A percentile compares a stretch with the other conserved stretches of the same genome.
Conservation (phyloP, 1,284 basidiomycete genomes). For the Cystobasidium pallidum region DNA sequence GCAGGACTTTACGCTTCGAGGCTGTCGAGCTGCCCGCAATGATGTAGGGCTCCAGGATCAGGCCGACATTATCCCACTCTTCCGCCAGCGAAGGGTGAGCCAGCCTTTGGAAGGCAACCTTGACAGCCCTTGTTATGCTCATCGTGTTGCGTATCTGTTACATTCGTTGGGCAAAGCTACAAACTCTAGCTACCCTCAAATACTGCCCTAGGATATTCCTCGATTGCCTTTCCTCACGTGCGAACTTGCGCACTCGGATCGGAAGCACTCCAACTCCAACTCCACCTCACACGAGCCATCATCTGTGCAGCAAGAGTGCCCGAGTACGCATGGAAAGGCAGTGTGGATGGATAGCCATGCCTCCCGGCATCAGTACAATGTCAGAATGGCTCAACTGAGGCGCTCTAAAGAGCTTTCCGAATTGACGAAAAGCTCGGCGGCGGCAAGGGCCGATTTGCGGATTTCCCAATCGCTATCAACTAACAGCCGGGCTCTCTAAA, state of each 20-base stretch:
- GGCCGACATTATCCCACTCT: slow-evolving; percentile 44
- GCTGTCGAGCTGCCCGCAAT: slow-evolving; percentile 12
- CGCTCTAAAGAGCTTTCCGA: no score
- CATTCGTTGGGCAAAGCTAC: background rate
- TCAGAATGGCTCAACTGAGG: background rate
- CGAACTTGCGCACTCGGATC: no score
- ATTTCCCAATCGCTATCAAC: no score
- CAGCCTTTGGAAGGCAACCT: slow-evolving; percentile 39
- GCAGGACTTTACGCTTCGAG: slow-evolving; percentile 31
- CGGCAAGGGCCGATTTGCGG: background rate
- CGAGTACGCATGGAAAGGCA: no score
- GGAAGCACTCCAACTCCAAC: no score
- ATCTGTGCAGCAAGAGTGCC: no score
- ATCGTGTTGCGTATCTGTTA: background rate
- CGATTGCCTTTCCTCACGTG: slow-evolving; percentile 5
- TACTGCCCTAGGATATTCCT: background rate
- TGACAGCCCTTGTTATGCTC: slow-evolving; percentile 43
- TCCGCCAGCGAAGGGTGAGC: slow-evolving; percentile 42
- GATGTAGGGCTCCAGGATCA: slow-evolving; percentile 33
- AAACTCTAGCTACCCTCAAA: no score
- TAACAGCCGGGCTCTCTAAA: no score
- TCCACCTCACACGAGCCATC: no score
- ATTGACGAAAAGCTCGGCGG: no score
- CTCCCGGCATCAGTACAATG: background rate
- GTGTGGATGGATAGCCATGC: background rate